A percentile compares a stretch with the other conserved stretches of the same genome.
These are phyloP conservation scores for Backusella mclennaniae DNA, from an alignment of 192 early-diverging fungal species.

Conservation along the genomic window DNA sequence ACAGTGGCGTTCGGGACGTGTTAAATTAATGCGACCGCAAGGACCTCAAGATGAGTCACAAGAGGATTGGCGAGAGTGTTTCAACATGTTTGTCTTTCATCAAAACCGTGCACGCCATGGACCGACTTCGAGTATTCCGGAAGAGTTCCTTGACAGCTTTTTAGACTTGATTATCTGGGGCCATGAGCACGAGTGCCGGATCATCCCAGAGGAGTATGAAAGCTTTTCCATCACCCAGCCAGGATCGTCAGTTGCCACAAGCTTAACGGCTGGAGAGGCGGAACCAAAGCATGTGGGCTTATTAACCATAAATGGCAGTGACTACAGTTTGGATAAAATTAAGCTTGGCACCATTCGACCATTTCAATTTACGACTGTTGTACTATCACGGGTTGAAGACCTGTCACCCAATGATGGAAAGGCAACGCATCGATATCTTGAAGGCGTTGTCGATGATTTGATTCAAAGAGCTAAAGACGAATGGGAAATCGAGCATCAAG, in stretches of 20 bases:
- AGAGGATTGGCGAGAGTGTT: slow-evolving; percentile 64
- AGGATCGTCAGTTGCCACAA: slow-evolving; percentile 90
- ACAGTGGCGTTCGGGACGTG: slow-evolving; percentile 67
- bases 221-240: slow-evolving; percentile 87
- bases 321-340: slow-evolving; percentile 76
- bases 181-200: slow-evolving; percentile 94
- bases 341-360: slow-evolving; percentile 81
- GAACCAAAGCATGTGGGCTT: slow-evolving; percentile 58
- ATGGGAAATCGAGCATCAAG: slow-evolving; percentile 40
- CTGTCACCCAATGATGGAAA: slow-evolving; percentile 56
- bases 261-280: slow-evolving; percentile 82
- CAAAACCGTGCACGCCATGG: slow-evolving; percentile 89
- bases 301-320: slow-evolving; percentile 61
- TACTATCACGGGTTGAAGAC: slow-evolving; percentile 47
- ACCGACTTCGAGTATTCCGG: slow-evolving; percentile 84
- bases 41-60: slow-evolving; percentile 40
- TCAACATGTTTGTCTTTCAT: slow-evolving; percentile 89
- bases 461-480: slow-evolving; percentile 63
- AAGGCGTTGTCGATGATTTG: slow-evolving; percentile 59
- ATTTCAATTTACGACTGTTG: slow-evolving; percentile 75
- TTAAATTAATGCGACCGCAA: slow-evolving; percentile 69
- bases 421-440: slow-evolving; percentile 52
- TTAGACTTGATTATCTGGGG: slow-evolving; percentile 92
- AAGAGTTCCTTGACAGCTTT: slow-evolving; percentile 78
- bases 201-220: slow-evolving; percentile 71